Conservation (phyloP, 1,284 basidiomycete species). For the Boletus sp. region DNA sequence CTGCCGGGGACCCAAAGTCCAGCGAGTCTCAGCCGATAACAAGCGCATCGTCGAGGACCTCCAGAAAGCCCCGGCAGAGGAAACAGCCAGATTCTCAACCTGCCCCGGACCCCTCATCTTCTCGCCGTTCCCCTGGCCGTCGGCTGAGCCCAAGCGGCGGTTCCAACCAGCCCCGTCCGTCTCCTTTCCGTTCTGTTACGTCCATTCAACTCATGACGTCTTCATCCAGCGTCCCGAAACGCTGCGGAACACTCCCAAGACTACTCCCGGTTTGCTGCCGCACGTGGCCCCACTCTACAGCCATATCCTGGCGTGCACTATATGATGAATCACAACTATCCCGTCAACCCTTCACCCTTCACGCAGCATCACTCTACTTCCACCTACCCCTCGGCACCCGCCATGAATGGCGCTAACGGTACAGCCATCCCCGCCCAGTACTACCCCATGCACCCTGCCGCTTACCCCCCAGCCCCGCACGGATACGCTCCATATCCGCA, state of each 20-base stretch:
- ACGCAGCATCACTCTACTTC: constrained; percentile 45
- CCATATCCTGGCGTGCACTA: constrained; percentile 46
- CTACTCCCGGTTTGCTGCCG: constrained; percentile 30
- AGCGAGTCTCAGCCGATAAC: constrained; percentile 41
- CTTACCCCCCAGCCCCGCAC: constrained; percentile 46
- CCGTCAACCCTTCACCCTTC: constrained; percentile 56
- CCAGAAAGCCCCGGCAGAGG: constrained; percentile 48
- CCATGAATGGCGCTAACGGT: constrained; percentile 41
- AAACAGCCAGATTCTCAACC: constrained; percentile 37
- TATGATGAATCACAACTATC: constrained; percentile 62
- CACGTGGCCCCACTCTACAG: constrained; percentile 46
- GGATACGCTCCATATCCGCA: constrained; percentile 56
- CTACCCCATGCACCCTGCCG: constrained; percentile 54
- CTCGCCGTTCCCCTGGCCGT: constrained; percentile 25
- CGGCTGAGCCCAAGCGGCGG: constrained; percentile 28
- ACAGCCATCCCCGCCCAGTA: constrained; percentile 48
- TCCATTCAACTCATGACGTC: constrained; percentile 15
- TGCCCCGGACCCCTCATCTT: constrained; percentile 20
- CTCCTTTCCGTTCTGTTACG: background rate
- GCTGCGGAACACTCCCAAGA: constrained; percentile 38
- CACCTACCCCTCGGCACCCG: constrained; percentile 35
- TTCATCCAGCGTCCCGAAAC: constrained; percentile 35
- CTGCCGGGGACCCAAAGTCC: constrained; percentile 34
- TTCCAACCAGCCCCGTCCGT: constrained; percentile 20
- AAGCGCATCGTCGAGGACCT: constrained; percentile 33